Percentiles rank a stretch among this genome's conserved stretches.
These are phyloP conservation scores for Flaveria brownii DNA, from an alignment of 129 eudicot species.

Conservation along the genomic window DNA sequence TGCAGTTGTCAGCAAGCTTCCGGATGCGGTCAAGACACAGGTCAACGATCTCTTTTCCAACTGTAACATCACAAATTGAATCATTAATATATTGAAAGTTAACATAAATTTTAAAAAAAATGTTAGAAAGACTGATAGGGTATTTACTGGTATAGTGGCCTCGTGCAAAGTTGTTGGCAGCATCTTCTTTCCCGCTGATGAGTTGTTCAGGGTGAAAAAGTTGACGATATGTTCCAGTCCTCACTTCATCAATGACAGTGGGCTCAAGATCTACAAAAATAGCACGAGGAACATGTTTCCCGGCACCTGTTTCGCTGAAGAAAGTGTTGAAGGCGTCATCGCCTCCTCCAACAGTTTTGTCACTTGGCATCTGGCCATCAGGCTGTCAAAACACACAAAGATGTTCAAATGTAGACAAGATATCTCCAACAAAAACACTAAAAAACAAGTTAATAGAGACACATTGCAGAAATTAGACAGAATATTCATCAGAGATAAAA, in stretches of 20 bases:
- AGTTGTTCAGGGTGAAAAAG: slow-evolving; percentile 17
- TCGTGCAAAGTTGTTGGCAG: slow-evolving; percentile 15
- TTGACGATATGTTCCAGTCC: slow-evolving; percentile 16
- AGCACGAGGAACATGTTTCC: slow-evolving; percentile 11
- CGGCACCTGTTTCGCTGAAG: slow-evolving; percentile 15
- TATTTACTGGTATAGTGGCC: slow-evolving; percentile 17
- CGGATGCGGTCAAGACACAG: slow-evolving; percentile 11
- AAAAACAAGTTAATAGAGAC: background rate
- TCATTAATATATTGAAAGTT: background rate
- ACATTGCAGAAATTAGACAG: background rate
- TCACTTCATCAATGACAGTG: slow-evolving; percentile 18
- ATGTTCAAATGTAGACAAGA: background rate
- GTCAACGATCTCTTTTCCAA: slow-evolving; percentile 20
- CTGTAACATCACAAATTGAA: background rate
- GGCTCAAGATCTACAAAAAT: slow-evolving; percentile 17
- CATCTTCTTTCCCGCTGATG: slow-evolving; percentile 20
- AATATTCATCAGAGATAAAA: background rate
- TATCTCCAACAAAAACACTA: background rate
- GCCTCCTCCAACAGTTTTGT: slow-evolving; percentile 21
- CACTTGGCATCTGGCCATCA: slow-evolving; percentile 21
- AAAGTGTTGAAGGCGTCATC: slow-evolving; percentile 12
- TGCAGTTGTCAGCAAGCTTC: slow-evolving; percentile 21
- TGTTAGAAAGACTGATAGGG: background rate
- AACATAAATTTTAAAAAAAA: background rate
- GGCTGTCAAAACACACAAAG: slow-evolving; percentile 1